Percentiles rank a stretch among this genome's conserved stretches.
Evolutionary conservation across 805 yeast species (phyloP).

Genomic region (Scheffersomyces amazonensis): DNA sequence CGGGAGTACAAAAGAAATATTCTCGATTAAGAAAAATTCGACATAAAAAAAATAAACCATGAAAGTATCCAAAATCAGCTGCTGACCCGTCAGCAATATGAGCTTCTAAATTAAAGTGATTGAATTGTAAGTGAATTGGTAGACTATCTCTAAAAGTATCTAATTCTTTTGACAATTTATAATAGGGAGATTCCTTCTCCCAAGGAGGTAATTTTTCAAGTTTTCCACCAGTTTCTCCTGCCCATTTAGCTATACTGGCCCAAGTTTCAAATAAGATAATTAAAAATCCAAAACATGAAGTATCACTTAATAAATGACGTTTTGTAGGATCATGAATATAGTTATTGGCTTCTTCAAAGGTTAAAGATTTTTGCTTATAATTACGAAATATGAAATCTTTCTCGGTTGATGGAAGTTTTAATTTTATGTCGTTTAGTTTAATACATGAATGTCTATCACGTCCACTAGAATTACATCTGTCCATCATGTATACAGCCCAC

Average conservation of each 20-base stretch:
- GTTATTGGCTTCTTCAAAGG: slow-evolving; percentile 10
- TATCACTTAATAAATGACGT: not conserved
- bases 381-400: slow-evolving; percentile 26
- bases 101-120: slow-evolving; percentile 20
- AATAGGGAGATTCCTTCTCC: slow-evolving; percentile 23
- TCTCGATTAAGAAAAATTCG: slow-evolving; percentile 33
- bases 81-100: slow-evolving; percentile 27
- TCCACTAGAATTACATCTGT: slow-evolving; percentile 36
- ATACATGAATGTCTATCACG: slow-evolving; percentile 29
- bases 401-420: slow-evolving; percentile 30
- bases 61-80: slow-evolving; percentile 33
- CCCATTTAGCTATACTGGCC: slow-evolving; percentile 37
- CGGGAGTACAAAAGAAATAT: slow-evolving; percentile 30
- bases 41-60: slow-evolving; percentile 27
- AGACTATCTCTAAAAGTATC: slow-evolving; percentile 18
- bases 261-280: slow-evolving; percentile 33
- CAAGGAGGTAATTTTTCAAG: slow-evolving; percentile 27
- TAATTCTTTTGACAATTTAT: slow-evolving; percentile 19
- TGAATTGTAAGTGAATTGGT: slow-evolving; percentile 21
- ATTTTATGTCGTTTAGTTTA: slow-evolving; percentile 27
- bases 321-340: slow-evolving; percentile 7
- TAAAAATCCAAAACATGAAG: slow-evolving; percentile 21
- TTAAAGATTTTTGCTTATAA: slow-evolving; percentile 9
- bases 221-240: slow-evolving; percentile 30
- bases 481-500: slow-evolving; percentile 44